Base-by-base conservation (phyloP, 1,284 basidiomycete species). In the Somion occarium region DNA sequence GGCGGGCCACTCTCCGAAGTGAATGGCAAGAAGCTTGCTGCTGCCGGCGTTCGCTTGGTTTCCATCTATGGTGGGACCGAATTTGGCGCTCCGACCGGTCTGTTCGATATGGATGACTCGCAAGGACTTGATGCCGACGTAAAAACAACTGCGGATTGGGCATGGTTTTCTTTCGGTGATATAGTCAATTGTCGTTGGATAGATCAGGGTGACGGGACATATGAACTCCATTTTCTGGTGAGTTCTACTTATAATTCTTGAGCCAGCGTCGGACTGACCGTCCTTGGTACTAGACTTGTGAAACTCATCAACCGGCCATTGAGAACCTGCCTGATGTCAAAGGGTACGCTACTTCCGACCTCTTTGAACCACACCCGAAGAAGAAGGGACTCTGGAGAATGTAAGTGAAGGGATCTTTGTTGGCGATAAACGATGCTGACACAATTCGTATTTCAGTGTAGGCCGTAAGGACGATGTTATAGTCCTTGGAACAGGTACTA, bases 181-280 rank as follows among this genome's bases (percentile, higher is more conserved):
- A 38, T 48, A 3, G 19, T 56, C 18, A 57, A 58, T 1, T 7
- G 60, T 0, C 56, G 64, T 15, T 72, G 68, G 66, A 49, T 13
- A 13, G 53, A 64, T 1, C 60, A 65, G 23, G 68, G 58, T 0
- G 60, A 69, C 20, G 63, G 53, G 5, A 56, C 61, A 1, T 71
- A 58, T 38, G 69, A 71, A 37, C 51, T 61, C 3, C 62, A 68
- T 23, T 37, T 71, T 2, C 50, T 70, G 60, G 68, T 71, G 48
- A 9, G 61, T 26, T 11, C 18, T 1, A 18, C 23, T 12, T 30
- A 47, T 44, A 22, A 20, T 51, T 41, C 26, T n/a, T 11, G 15
- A 5, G 19, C 24, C n/a, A 13, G 18, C 11, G 12, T 26, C 26
- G 34, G 15, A 48, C 41, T 30, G 2, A 27, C 3, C 20, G 3